Conservation (phyloP, 1,284 basidiomycete genomes). For the Pseudozyma tsukubaensis region DNA sequence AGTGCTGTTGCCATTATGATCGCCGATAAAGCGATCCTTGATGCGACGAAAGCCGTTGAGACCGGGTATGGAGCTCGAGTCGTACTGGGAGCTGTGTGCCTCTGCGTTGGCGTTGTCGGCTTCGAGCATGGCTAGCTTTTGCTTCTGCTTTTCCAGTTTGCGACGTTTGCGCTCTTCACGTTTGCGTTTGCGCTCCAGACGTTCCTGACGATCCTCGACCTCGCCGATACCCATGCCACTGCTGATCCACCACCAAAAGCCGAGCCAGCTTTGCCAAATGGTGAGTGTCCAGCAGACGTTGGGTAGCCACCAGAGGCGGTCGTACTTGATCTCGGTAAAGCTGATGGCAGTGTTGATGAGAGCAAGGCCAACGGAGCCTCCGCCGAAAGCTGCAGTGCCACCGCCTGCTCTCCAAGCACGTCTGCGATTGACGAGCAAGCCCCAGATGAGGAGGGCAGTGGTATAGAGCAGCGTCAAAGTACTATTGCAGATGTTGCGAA, state of each 20-base stretch:
- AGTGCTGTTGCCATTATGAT: constrained; percentile 22
- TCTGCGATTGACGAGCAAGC: constrained; percentile 85
- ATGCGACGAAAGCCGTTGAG: constrained; percentile 48
- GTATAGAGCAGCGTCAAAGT: constrained; percentile 94
- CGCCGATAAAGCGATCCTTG: constrained; percentile 45
- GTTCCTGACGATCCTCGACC: constrained; percentile 65
- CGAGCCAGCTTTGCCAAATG: constrained; percentile 68
- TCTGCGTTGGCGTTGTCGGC: constrained; percentile 27
- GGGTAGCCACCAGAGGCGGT: constrained; percentile 67
- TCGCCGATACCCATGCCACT: constrained; percentile 69
- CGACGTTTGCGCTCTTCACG: constrained; percentile 50
- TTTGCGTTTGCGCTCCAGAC: constrained; percentile 51
- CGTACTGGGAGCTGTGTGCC: constrained; percentile 40
- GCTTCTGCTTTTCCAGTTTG: constrained; percentile 50
- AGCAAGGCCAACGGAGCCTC: constrained; percentile 65
- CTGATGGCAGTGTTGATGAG: constrained; percentile 64
- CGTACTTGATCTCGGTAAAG: constrained; percentile 66
- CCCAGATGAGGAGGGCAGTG: constrained; percentile 89
- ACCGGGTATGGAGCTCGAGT: constrained; percentile 49
- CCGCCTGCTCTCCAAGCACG: constrained; percentile 91
- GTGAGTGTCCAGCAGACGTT: constrained; percentile 65
- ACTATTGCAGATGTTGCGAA: constrained; percentile 94
- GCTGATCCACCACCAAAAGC: constrained; percentile 69
- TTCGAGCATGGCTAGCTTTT: constrained; percentile 36
- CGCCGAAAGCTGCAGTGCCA: constrained; percentile 93